Evolutionary conservation across 495 filamentous ascomycete genomes (phyloP), one percentile per base, ranked within the genome.

Genomic region (Alectoria sarmentosa): DNA sequence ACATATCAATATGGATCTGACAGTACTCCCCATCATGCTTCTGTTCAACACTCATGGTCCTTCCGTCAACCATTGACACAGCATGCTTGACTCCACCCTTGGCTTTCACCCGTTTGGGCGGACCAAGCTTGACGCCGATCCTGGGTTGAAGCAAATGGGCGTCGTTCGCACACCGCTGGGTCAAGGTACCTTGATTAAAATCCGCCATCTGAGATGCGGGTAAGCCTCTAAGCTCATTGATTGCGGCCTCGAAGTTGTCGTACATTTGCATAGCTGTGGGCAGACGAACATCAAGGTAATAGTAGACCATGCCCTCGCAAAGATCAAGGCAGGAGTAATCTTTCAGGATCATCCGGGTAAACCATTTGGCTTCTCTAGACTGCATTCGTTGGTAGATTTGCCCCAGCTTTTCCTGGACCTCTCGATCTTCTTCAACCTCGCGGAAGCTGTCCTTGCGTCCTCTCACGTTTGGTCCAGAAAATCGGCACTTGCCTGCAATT

Each of bases 11-110:
- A 65, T 96, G 91, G 34, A 96, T 86, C 69, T 95, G 89, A 68
- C 89, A 92, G 64, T 93, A 94, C 72, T 94, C 90, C 4, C 91
- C 91, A 68, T 96, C 91, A 61, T 94, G 86, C 72, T 95, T 96
- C 44, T 85, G 78, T 68, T 96, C 91, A 48, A 90, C 79, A 67
- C 85, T 87, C 81, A 94, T 88, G 4, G 78, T 76, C 28, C 81
- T 74, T 0, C 77, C 77, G 7, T 76, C 77, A 7, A 78, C 73
- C 77, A 92, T 84, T n/a, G 83, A 68, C 44, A 85, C 70, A 68
- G 71, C 89, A 73, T 92, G 82, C 61, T 90, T 89, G 65, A 91
- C 85, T 34, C 67, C 67, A 15, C 67, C 67, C 52, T 69, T 69
- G 10, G 65, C 88, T 87, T 67, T 90, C 77, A 38, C 86, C 91